Conservation (phyloP, 805 yeast species). For the Hanseniaspora singularis region DNA sequence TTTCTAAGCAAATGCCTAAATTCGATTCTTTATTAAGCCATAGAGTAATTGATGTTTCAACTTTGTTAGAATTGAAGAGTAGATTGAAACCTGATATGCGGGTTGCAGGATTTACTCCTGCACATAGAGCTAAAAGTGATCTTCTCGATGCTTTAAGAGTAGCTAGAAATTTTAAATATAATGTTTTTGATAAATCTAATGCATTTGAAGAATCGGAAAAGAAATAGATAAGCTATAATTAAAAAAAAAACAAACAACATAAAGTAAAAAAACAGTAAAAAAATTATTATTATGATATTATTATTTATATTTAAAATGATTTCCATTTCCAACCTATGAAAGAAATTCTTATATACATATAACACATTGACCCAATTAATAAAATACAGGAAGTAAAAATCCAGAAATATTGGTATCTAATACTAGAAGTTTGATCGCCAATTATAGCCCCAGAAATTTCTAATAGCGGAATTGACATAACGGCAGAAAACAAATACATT, state of each 20-base stretch:
- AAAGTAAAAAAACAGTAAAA: too few species aligned
- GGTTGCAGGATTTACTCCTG: constrained; percentile 40
- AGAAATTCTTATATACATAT: constrained; percentile 32
- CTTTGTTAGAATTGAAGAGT: constrained; percentile 62
- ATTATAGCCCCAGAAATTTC: constrained; percentile 41
- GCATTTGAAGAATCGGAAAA: too few species aligned
- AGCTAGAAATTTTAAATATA: constrained; percentile 62
- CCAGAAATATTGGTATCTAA: constrained; percentile 30
- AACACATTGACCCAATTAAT: constrained; percentile 29
- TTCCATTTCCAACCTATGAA: constrained; percentile 34
- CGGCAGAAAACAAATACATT: constrained; percentile 46
- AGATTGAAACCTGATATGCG: constrained; percentile 63
- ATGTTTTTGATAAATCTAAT: constrained; percentile 39
- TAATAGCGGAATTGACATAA: constrained; percentile 34
- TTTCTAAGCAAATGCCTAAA: constrained; percentile 70
- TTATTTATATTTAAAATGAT: too few species aligned
- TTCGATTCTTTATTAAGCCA: constrained; percentile 53
- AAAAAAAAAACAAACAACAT: too few species aligned
- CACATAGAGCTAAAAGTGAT: constrained; percentile 84
- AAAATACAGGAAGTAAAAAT: constrained; percentile 30
- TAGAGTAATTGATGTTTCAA: constrained; percentile 80
- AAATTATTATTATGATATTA: too few species aligned
- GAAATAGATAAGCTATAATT: too few species aligned
- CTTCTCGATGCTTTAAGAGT: constrained; percentile 79
- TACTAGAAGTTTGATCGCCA: constrained; percentile 26